Evolutionary conservation across 345 rosid species (phyloP).

Genomic region (Camelina neglecta): DNA sequence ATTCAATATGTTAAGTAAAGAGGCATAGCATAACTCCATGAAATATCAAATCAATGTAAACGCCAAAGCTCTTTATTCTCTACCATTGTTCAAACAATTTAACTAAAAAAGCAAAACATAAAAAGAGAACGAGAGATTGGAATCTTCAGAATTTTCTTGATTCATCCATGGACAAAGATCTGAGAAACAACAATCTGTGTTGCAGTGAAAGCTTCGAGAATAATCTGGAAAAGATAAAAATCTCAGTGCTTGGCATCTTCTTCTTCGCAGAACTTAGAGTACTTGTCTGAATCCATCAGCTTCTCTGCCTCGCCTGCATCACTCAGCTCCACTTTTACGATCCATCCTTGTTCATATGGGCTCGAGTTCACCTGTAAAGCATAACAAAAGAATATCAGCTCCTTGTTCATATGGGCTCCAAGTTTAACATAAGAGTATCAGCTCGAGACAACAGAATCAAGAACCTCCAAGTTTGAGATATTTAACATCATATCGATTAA

Average conservation of each 20-base stretch:
- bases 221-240: neutral
- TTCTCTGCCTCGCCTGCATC: constrained; percentile 61
- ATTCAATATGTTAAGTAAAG: neutral
- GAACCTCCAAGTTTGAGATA: neutral
- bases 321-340: constrained; percentile 73
- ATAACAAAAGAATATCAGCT: constrained; percentile 15
- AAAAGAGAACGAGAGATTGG: neutral
- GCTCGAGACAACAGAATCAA: neutral
- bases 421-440: neutral
- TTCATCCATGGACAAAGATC: constrained; percentile 3
- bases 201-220: constrained; percentile 5
- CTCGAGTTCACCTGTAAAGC: constrained; percentile 72
- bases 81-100: constrained; percentile 28
- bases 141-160: constrained; percentile 24
- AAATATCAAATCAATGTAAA: constrained; percentile 1
- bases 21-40: neutral
- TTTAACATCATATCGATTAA: neutral
- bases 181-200: constrained; percentile 17
- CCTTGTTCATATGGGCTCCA: neutral
- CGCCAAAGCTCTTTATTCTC: constrained; percentile 32
- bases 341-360: constrained; percentile 88
- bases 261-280: constrained; percentile 91
- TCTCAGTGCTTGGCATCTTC: constrained; percentile 84
- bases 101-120: neutral
- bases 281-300: constrained; percentile 79